Conservation (phyloP, 2,329 filamentous ascomycete genomes). For the Penicillium sp. region DNA sequence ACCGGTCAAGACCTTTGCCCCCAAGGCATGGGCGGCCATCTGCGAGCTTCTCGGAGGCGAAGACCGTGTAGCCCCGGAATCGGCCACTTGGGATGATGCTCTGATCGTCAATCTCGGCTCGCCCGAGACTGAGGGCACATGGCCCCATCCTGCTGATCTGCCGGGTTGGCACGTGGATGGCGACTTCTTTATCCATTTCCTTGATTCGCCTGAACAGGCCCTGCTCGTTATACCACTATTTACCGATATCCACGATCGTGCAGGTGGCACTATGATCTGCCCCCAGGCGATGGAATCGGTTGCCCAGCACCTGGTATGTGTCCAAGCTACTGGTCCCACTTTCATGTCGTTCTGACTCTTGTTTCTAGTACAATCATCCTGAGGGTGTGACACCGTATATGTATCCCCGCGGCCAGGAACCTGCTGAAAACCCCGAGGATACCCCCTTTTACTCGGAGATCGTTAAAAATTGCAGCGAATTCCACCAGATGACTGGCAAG, state of each 20-base stretch:
- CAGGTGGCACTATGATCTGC: conserved; percentile 59
- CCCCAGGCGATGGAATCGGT: conserved; percentile 51
- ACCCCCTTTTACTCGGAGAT: conserved; percentile 34
- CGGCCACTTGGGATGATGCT: conserved; percentile 55
- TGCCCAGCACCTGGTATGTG: conserved; percentile 45
- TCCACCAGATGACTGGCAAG: conserved; percentile 46
- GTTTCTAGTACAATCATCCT: conserved; percentile 47
- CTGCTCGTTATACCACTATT: conserved; percentile 61
- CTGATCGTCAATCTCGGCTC: conserved; percentile 63
- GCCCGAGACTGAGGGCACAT: conserved; percentile 43
- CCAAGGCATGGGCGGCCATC: conserved; percentile 58
- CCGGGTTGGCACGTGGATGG: conserved; percentile 62
- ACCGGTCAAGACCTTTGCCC: conserved; percentile 49
- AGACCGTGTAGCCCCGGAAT: conserved; percentile 43
- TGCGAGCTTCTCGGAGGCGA: conserved; percentile 59
- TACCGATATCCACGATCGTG: conserved; percentile 52
- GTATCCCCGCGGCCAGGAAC: conserved; percentile 45
- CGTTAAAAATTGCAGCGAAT: conserved; percentile 34
- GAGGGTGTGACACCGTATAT: conserved; percentile 60
- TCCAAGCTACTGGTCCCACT: neutral
- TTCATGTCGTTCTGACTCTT: neutral
- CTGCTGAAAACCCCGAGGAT: conserved; percentile 10
- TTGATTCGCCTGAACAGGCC: conserved; percentile 62
- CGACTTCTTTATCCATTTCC: conserved; percentile 64
- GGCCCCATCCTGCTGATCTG: conserved; percentile 45